Conservation (phyloP, 768 basidiomycete species). For the Termitomyces sp. region DNA sequence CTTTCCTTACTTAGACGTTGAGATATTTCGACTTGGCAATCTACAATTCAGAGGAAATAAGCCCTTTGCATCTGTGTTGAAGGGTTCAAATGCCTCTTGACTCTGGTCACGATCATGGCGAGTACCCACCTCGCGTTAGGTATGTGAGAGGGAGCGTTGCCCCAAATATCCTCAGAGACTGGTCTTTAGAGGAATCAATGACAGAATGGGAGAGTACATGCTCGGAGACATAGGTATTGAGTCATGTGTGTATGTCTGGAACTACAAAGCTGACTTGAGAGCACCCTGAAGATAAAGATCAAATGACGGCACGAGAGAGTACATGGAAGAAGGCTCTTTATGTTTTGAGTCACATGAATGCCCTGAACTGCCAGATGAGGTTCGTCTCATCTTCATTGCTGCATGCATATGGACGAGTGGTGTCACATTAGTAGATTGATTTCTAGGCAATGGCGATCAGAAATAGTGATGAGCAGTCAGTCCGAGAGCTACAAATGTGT, state of each 20-base stretch:
- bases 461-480: background rate
- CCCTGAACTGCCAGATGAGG: background rate
- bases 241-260: background rate
- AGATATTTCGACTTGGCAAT: background rate
- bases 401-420: background rate
- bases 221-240: background rate
- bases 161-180: background rate
- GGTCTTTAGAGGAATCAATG: background rate
- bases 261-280: background rate
- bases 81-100: background rate
- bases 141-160: background rate
- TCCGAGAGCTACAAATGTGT: background rate
- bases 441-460: background rate
- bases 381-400: background rate
- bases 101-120: background rate
- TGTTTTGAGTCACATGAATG: background rate
- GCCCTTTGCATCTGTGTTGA: too few relatives aligned
- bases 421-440: too few relatives aligned
- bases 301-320: background rate
- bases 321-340: background rate
- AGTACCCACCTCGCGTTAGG: background rate
- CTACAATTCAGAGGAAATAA: too few relatives aligned
- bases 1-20: background rate
- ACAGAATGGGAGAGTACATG: background rate
- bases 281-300: background rate